Evolutionary conservation across 495 filamentous ascomycete species (phyloP).

Genomic region (Hypoxylon fragiforme): DNA sequence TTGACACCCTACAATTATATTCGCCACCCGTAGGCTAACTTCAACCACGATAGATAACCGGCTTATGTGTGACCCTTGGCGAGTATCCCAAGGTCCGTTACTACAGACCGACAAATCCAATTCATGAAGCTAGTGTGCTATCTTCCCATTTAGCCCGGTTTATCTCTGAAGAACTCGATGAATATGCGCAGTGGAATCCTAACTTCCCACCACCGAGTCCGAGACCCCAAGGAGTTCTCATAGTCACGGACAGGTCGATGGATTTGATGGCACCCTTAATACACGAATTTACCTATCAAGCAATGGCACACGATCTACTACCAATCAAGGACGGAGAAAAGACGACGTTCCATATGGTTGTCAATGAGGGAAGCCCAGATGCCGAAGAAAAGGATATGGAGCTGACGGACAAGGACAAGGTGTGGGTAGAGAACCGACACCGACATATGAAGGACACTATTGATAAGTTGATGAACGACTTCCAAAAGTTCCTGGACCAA

Average conservation of each 20-base stretch:
- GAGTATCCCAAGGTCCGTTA: conserved; percentile 92
- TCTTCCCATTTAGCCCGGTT: conserved; percentile 89
- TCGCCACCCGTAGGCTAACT: conserved; percentile 34
- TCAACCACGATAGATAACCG: conserved; percentile 64
- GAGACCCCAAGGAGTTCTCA: conserved; percentile 78
- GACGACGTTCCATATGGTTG: conserved; percentile 75
- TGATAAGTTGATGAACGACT: conserved; percentile 88
- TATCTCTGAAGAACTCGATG: conserved; percentile 85
- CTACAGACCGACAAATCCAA: conserved; percentile 71
- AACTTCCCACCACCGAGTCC: conserved; percentile 82
- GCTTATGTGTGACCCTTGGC: conserved; percentile 78
- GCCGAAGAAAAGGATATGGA: conserved; percentile 87
- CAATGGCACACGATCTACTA: conserved; percentile 93
- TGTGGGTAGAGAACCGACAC: conserved; percentile 93
- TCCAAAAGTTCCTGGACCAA: conserved; percentile 83
- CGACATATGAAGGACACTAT: conserved; percentile 98
- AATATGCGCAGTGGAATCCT: conserved; percentile 76
- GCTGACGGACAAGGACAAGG: conserved; percentile 82
- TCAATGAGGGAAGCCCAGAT: conserved; percentile 69
- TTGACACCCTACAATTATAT: conserved; percentile 10
- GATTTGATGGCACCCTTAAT: conserved; percentile 83
- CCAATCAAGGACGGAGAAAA: conserved; percentile 86
- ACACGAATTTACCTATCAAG: conserved; percentile 98
- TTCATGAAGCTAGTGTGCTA: conserved; percentile 85
- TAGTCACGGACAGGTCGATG: conserved; percentile 91